Evolutionary conservation across 805 yeast genomes (phyloP).

Genomic region (Pichia eremophila): DNA sequence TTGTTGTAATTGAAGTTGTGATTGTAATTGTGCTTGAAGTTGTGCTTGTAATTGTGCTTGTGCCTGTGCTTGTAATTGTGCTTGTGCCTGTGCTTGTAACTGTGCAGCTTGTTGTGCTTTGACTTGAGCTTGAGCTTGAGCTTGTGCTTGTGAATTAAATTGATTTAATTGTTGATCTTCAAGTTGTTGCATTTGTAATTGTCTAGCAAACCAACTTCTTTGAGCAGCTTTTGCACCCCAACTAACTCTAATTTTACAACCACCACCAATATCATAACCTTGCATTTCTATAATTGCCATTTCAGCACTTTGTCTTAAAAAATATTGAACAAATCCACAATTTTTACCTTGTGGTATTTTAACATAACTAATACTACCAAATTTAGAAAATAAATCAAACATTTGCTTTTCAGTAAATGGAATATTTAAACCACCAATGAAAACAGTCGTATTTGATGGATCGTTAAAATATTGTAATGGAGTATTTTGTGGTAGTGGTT

Average conservation of each 20-base stretch:
- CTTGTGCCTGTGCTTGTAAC: background rate
- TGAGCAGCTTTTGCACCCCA: conserved; percentile 69
- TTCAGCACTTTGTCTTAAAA: conserved; percentile 74
- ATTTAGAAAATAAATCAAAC: conserved; percentile 48
- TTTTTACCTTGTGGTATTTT: conserved; percentile 68
- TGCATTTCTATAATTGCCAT: conserved; percentile 80
- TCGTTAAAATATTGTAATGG: conserved; percentile 61
- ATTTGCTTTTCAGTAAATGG: conserved; percentile 54
- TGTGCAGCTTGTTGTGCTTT: background rate
- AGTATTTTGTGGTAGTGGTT: conserved; percentile 31
- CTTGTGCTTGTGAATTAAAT: conserved; percentile 7
- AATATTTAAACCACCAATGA: conserved; percentile 64
- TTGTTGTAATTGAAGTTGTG: background rate
- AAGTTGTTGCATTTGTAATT: conserved; percentile 22
- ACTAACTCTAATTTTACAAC: conserved; percentile 69
- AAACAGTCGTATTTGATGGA: conserved; percentile 65
- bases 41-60: background rate
- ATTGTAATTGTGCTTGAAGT: background rate
- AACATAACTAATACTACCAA: conserved; percentile 69
- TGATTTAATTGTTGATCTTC: conserved; percentile 17
- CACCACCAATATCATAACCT: conserved; percentile 73
- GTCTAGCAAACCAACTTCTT: conserved; percentile 29
- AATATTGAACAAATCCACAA: conserved; percentile 83
- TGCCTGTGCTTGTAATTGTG: background rate
- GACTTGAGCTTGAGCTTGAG: background rate